A percentile compares a stretch with the other conserved stretches of the same genome.
These are phyloP conservation scores for Stachybotrys chlorohalonatus DNA, from an alignment of 2,329 filamentous ascomycete species.

Conservation along the genomic window DNA sequence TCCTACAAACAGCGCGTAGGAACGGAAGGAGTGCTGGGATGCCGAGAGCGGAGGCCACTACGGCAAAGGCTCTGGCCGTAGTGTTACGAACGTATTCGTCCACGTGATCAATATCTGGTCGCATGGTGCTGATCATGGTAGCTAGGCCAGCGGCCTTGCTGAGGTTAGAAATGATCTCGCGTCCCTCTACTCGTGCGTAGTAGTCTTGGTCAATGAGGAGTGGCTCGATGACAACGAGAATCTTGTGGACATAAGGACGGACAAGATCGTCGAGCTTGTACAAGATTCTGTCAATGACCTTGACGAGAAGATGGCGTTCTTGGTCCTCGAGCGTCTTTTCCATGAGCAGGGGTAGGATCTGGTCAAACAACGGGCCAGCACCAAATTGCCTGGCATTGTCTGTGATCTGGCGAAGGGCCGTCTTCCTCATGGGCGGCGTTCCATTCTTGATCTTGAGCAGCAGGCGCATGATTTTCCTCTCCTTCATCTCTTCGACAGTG, in stretches of 20 bases:
- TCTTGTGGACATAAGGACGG: slow-evolving; percentile 94
- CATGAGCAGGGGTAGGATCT: slow-evolving; percentile 94
- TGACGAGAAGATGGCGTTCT: slow-evolving; percentile 94
- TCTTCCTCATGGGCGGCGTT: slow-evolving; percentile 97
- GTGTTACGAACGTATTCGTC: slow-evolving; percentile 99
- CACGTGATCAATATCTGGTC: slow-evolving; percentile 95
- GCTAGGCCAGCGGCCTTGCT: slow-evolving; percentile 93
- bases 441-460: slow-evolving; percentile 98
- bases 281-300: slow-evolving; percentile 95
- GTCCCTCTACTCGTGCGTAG: slow-evolving; percentile 94
- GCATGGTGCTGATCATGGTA: slow-evolving; percentile 99
- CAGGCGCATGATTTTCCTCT: slow-evolving; percentile 96
- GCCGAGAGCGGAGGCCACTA: slow-evolving; percentile 90
- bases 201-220: slow-evolving; percentile 98
- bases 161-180: slow-evolving; percentile 97
- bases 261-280: slow-evolving; percentile 98
- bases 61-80: slow-evolving; percentile 91
- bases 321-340: slow-evolving; percentile 97
- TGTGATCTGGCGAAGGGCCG: slow-evolving; percentile 89
- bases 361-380: slow-evolving; percentile 88
- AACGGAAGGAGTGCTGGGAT: slow-evolving; percentile 94
- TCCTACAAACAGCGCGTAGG: slow-evolving; percentile 87
- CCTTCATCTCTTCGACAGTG: slow-evolving; percentile 91
- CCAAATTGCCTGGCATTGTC: slow-evolving; percentile 97
- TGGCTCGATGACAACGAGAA: slow-evolving; percentile 97